Evolutionary conservation across 495 filamentous ascomycete species (phyloP).

Genomic region (Amniculicola lignicola): DNA sequence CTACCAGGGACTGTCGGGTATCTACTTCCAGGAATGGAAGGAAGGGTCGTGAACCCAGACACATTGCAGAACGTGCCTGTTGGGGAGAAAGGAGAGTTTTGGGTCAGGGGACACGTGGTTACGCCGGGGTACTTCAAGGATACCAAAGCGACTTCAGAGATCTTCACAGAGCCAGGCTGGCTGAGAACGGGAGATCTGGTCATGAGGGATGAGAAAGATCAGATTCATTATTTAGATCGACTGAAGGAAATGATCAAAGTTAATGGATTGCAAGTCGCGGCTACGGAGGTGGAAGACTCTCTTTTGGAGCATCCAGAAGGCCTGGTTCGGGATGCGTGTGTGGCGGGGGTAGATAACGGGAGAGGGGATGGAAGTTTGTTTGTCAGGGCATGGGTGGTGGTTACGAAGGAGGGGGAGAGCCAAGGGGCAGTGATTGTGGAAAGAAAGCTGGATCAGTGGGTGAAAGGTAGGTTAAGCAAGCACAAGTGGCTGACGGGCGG

Average conservation of each 20-base stretch:
- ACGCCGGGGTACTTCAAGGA: conserved; percentile 24
- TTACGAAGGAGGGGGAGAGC: conserved; percentile 10
- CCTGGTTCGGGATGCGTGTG: conserved; percentile 17
- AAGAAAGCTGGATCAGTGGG: conserved; percentile 21
- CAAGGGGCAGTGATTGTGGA: conserved; percentile 8
- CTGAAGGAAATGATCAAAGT: conserved; percentile 32
- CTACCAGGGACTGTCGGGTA: conserved; percentile 15
- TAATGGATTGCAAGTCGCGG: conserved; percentile 25
- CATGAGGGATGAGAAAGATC: conserved; percentile 20
- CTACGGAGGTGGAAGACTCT: conserved; percentile 22
- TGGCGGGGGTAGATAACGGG: conserved; percentile 20
- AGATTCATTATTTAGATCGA: conserved; percentile 21
- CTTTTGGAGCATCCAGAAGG: conserved; percentile 21
- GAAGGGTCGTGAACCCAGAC: conserved; percentile 13
- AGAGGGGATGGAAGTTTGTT: conserved; percentile 25
- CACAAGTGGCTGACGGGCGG: conserved; percentile 28
- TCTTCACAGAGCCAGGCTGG: conserved; percentile 20
- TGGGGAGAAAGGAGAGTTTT: conserved; percentile 19
- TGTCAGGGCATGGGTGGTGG: conserved; percentile 24
- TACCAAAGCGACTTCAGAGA: conserved; percentile 18
- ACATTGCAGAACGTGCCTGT: conserved; percentile 11
- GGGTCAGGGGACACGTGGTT: conserved; percentile 13
- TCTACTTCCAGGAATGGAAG: conserved; percentile 24
- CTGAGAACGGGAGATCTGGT: conserved; percentile 25
- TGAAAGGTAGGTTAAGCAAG: conserved; percentile 9